Conservation (phyloP, 805 yeast genomes). For the Sugiyamaella marilandica region DNA sequence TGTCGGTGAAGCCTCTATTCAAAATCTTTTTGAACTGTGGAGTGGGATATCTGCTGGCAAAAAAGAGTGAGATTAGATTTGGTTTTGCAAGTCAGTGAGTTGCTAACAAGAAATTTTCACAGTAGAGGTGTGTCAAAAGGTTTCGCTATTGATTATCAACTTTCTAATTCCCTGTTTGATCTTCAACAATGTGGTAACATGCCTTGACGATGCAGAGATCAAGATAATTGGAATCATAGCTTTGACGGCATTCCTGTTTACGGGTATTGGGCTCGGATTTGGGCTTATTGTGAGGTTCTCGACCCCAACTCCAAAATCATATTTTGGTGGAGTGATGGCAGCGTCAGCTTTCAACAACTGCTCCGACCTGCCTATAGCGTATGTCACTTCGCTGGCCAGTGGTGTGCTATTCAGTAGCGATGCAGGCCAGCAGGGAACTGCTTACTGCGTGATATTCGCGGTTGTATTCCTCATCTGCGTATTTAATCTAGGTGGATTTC, state of each 20-base stretch:
- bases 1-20: constrained; percentile 80
- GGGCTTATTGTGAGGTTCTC: constrained; percentile 39
- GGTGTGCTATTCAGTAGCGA: constrained; percentile 51
- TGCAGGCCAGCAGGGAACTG: constrained; percentile 72
- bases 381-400: constrained; percentile 56
- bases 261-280: constrained; percentile 42
- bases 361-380: constrained; percentile 82
- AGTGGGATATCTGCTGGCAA: constrained; percentile 62
- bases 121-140: constrained; percentile 62
- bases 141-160: constrained; percentile 63
- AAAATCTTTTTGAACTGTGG: constrained; percentile 71
- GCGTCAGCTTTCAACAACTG: constrained; percentile 76
- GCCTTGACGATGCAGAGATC: constrained; percentile 63
- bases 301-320: constrained; percentile 61
- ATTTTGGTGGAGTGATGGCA: constrained; percentile 71
- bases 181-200: constrained; percentile 64
- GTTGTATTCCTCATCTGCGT: constrained; percentile 62
- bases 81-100: neutral
- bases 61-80: constrained; percentile 31
- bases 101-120: constrained; percentile 43
- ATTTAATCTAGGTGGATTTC: constrained; percentile 73
- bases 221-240: constrained; percentile 63
- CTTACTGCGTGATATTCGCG: constrained; percentile 73
- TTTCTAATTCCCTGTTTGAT: constrained; percentile 72
- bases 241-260: constrained; percentile 43